A percentile compares a stretch with the other conserved stretches of the same genome.
Conservation (phyloP, 148 eudicot genomes). For the Beta vulgaris region DNA sequence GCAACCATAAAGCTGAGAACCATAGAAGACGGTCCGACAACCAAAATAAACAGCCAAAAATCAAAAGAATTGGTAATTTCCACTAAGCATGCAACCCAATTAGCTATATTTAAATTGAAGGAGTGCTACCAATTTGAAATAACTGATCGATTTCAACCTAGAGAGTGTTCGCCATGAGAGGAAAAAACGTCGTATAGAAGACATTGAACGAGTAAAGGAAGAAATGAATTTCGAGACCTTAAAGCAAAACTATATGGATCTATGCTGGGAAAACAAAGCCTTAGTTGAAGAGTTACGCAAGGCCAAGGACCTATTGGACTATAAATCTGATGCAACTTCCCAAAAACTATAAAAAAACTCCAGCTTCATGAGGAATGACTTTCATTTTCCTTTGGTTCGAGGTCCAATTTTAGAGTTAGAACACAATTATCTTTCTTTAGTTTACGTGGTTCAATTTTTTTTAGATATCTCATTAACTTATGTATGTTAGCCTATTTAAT, state of each 20-base stretch:
- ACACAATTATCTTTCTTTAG: not conserved
- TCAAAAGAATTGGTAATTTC: not conserved
- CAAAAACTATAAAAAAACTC: not conserved
- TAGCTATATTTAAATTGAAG: not conserved
- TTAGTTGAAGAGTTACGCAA: not conserved
- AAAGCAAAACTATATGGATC: not conserved
- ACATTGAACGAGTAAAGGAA: not conserved
- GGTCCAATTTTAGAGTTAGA: too few relatives aligned
- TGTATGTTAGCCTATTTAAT: not conserved
- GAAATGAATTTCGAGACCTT: not conserved
- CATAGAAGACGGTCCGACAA: not conserved
- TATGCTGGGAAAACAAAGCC: not conserved
- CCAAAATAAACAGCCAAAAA: not conserved
- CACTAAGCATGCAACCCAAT: not conserved
- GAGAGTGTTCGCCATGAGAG: not conserved
- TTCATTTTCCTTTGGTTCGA: not conserved
- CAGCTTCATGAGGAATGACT: not conserved
- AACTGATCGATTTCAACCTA: slow-evolving; percentile 1
- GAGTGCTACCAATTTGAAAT: not conserved
- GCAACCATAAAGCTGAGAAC: not conserved
- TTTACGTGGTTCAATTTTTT: not conserved
- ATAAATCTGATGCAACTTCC: too few relatives aligned
- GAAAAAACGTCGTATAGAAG: slow-evolving; percentile 3
- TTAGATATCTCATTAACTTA: too few relatives aligned
- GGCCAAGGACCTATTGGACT: not conserved